Evolutionary conservation across 2,329 filamentous ascomycete genomes (phyloP), one percentile per base, ranked within the genome.

Genomic region (Immersiporthe knoxdaviesiana): DNA sequence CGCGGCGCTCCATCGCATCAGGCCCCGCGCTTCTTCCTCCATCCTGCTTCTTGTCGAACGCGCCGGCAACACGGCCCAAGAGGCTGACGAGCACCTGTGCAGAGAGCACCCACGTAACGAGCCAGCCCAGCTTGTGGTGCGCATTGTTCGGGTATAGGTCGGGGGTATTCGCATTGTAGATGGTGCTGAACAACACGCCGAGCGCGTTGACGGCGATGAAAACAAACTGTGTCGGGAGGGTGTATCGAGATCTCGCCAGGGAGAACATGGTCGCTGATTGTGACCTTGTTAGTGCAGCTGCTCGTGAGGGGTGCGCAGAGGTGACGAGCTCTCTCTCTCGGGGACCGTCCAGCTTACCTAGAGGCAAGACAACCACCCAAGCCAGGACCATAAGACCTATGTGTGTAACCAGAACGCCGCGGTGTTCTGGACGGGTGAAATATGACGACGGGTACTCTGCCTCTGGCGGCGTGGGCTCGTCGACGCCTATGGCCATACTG

Each of bases 41-140:
- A 32, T 61, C 32, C 14, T 66, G 52, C 16, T 7, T 37, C 35
- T 62, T 69, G 50, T 71, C 80, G 68, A 84, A 77, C 32, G 79
- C 79, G 21, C 85, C 84, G 5, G 86, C 84, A 71, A 91, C 87
- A 56, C 85, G 81, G 65, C 89, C 89, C 61, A 93, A 80, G 67
- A 93, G 77, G 63, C 88, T 87, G 77, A 97, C 82, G 52, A 91
- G 75, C 21, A 91, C 85, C 81, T 97, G 95, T 0, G 86, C 88
- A 65, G 84, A 84, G 14, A 92, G 84, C 4, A 94, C 83, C 84
- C 88, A 91, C 3, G 91, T 95, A 39, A 91, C 85, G 56, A 92
- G 84, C 95, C 95, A 98, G 67, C 94, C 94, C 58, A 95, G 85
- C 78, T 92, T 94, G 81, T 94, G 90, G 78, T 97, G 94, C n/a